phyloP scores from a whole-genome alignment of 345 rosid genomes.

The Salix arbutifolia region DNA sequence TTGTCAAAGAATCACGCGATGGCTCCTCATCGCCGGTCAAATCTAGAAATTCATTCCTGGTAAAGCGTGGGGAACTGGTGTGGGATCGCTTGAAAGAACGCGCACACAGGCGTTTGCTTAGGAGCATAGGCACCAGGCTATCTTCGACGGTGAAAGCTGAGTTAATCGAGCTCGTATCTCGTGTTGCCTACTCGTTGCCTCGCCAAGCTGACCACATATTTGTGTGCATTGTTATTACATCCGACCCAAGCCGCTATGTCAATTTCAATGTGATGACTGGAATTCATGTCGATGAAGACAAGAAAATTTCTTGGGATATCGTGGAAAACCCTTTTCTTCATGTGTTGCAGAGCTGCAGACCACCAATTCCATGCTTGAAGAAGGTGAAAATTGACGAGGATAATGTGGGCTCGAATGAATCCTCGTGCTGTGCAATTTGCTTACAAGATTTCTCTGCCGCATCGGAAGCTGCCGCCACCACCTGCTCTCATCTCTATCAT shows the following conservation, averaged over 20 bases:
- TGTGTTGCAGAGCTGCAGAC: background rate
- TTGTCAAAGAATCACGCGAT: background rate
- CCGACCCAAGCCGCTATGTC: background rate
- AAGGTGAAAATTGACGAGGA: background rate
- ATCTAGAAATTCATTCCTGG: background rate
- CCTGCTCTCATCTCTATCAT: conserved; percentile 8
- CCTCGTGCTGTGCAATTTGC: background rate
- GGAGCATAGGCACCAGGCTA: background rate
- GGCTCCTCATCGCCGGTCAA: background rate
- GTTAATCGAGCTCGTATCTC: background rate
- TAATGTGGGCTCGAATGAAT: background rate
- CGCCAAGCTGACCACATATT: background rate
- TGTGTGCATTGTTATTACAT: background rate
- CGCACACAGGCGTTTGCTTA: background rate
- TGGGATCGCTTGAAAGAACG: background rate
- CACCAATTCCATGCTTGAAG: background rate
- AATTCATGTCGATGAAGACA: background rate
- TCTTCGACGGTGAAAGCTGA: background rate
- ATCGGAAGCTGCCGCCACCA: background rate
- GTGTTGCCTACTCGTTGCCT: background rate
- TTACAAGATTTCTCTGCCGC: background rate
- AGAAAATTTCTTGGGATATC: background rate
- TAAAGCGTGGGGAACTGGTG: background rate
- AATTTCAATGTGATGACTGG: background rate
- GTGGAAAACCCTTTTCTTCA: background rate